A percentile compares a stretch with the other conserved stretches of the same genome.
Conservation (phyloP, 768 basidiomycete species). For the Serendipita vermifera region DNA sequence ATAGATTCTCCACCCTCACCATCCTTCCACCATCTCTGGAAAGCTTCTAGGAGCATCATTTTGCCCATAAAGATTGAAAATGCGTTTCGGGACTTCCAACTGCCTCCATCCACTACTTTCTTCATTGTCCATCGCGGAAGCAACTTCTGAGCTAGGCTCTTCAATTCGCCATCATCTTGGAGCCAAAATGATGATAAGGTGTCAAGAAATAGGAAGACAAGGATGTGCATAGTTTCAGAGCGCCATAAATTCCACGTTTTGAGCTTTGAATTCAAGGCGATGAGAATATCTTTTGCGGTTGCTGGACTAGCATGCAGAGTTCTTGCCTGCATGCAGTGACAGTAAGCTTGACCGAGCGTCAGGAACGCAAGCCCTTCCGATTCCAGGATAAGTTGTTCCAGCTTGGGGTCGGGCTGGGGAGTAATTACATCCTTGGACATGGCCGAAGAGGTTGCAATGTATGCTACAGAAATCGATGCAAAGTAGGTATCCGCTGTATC, state of each 20-base stretch:
- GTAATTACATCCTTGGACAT: no score
- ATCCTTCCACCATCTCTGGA: background rate
- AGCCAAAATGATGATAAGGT: slow-evolving; percentile 53
- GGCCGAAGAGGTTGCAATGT: no score
- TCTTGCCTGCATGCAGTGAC: slow-evolving; percentile 42
- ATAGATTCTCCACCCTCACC: slow-evolving; percentile 7
- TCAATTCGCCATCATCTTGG: slow-evolving; percentile 16
- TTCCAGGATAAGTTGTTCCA: slow-evolving; percentile 40
- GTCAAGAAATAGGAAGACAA: slow-evolving; percentile 49
- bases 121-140: background rate
- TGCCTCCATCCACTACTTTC: slow-evolving; percentile 2
- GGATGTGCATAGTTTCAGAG: slow-evolving; percentile 38
- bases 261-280: slow-evolving; percentile 41
- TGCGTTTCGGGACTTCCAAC: background rate
- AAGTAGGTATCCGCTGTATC: no score
- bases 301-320: slow-evolving; percentile 39
- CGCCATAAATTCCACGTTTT: slow-evolving; percentile 40
- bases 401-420: no score
- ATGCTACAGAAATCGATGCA: no score
- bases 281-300: slow-evolving; percentile 41
- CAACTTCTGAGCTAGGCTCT: background rate
- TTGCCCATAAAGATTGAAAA: no score
- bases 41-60: background rate
- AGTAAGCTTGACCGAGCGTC: slow-evolving; percentile 41
- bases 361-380: slow-evolving; percentile 45